Percentiles rank a stretch among this genome's conserved stretches.
Conservation (phyloP, 176 grass and related monocot genomes). For the Carex kokanica region DNA sequence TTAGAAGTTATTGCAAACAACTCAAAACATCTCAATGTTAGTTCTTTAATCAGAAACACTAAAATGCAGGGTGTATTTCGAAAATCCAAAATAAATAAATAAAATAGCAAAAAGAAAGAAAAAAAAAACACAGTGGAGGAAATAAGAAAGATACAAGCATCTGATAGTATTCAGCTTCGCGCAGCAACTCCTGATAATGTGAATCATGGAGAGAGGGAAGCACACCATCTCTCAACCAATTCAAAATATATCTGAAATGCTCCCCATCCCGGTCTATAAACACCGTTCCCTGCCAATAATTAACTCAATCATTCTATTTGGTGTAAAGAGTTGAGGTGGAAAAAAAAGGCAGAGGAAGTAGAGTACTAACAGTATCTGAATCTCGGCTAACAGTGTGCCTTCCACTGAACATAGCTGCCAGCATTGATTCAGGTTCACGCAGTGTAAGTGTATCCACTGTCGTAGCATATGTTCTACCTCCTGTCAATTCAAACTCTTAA, state of each 20-base stretch:
- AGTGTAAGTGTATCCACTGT: slow-evolving; percentile 86
- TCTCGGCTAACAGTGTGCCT: slow-evolving; percentile 56
- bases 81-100: too few species aligned
- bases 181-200: slow-evolving; percentile 58
- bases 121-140: not conserved
- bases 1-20: not conserved
- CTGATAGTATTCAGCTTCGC: slow-evolving; percentile 93
- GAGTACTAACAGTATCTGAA: slow-evolving; percentile 39
- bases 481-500: slow-evolving; percentile 28
- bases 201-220: slow-evolving; percentile 52
- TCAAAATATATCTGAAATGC: slow-evolving; percentile 85
- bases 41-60: not conserved
- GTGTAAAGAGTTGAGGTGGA: not conserved
- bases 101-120: not conserved
- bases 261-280: slow-evolving; percentile 94
- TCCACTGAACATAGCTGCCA: slow-evolving; percentile 93
- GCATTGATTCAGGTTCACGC: slow-evolving; percentile 81
- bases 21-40: not conserved
- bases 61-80: too few species aligned
- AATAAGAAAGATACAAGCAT: slow-evolving; percentile 46
- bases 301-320: not conserved
- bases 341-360: not conserved
- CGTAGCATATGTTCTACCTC: slow-evolving; percentile 73
- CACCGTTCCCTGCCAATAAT: slow-evolving; percentile 59
- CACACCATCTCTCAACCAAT: slow-evolving; percentile 78